Conservation (phyloP, 768 basidiomycete species). For the Xerocomellus dryophilus region DNA sequence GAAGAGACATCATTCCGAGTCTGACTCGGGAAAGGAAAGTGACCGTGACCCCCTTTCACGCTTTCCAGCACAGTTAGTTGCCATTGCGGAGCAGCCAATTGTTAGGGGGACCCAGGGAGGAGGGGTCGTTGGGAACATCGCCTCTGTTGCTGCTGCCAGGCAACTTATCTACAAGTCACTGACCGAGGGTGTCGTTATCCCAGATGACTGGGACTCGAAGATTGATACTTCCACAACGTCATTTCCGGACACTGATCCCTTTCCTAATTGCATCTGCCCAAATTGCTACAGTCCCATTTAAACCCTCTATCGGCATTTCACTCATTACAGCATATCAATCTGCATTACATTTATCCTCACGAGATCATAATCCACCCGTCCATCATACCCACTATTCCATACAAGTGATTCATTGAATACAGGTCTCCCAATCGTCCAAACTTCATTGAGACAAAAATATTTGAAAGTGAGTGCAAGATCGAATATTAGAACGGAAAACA, state of each 20-base stretch:
- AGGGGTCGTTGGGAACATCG: slow-evolving; percentile 51
- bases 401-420: not conserved
- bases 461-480: not conserved
- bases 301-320: not conserved
- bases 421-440: not conserved
- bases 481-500: slow-evolving; percentile 13
- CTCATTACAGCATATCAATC: not conserved
- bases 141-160: slow-evolving; percentile 45
- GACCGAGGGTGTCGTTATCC: slow-evolving; percentile 23
- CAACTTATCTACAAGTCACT: slow-evolving; percentile 43
- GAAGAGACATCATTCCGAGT: not conserved
- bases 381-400: not conserved
- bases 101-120: slow-evolving; percentile 43
- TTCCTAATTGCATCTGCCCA: slow-evolving; percentile 41
- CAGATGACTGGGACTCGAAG: slow-evolving; percentile 42
- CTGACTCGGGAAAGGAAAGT: not conserved
- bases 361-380: not conserved
- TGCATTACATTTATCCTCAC: not conserved
- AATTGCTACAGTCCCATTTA: slow-evolving; percentile 44
- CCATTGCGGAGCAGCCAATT: slow-evolving; percentile 51
- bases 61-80: slow-evolving; percentile 41
- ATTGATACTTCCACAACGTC: slow-evolving; percentile 25
- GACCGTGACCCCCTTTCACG: slow-evolving; percentile 1
- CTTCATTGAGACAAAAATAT: not conserved
- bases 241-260: slow-evolving; percentile 14